These are phyloP conservation scores for Galerina sulciceps DNA, from an alignment of 768 basidiomycete species.

Conservation along the genomic window DNA sequence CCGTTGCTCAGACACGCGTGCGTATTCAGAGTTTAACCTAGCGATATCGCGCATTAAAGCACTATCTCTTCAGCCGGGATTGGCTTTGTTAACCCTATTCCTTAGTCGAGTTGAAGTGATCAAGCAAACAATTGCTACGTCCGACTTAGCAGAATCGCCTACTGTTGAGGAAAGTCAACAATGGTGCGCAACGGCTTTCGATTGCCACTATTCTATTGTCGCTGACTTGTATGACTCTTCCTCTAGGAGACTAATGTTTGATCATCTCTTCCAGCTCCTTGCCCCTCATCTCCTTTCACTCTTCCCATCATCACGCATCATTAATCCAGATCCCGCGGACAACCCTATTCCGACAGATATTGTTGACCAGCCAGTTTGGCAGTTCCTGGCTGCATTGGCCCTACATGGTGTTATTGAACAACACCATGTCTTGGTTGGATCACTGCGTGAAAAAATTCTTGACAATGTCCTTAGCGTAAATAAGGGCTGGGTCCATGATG, in stretches of 20 bases:
- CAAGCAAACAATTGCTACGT: slow-evolving; percentile 66
- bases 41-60: background rate
- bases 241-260: slow-evolving; percentile 83
- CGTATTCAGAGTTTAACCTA: slow-evolving; percentile 25
- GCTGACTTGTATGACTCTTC: slow-evolving; percentile 5
- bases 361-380: slow-evolving; percentile 93
- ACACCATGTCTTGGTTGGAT: slow-evolving; percentile 84
- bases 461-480: slow-evolving; percentile 85
- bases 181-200: slow-evolving; percentile 46
- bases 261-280: slow-evolving; percentile 83
- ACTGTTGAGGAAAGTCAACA: slow-evolving; percentile 78
- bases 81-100: slow-evolving; percentile 89
- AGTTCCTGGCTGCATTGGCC: slow-evolving; percentile 88
- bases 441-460: slow-evolving; percentile 90
- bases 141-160: slow-evolving; percentile 59
- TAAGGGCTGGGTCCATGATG: slow-evolving; percentile 72
- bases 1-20: slow-evolving; percentile 82
- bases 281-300: slow-evolving; percentile 75
- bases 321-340: slow-evolving; percentile 35
- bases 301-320: slow-evolving; percentile 87
- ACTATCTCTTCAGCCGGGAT: slow-evolving; percentile 69
- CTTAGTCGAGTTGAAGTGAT: slow-evolving; percentile 93
- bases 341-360: slow-evolving; percentile 55
- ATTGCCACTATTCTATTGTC: background rate
- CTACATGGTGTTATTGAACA: slow-evolving; percentile 84